These are phyloP conservation scores for Austroboletus novae-zelandiae DNA, from an alignment of 1,284 basidiomycete genomes.

Conservation along the genomic window DNA sequence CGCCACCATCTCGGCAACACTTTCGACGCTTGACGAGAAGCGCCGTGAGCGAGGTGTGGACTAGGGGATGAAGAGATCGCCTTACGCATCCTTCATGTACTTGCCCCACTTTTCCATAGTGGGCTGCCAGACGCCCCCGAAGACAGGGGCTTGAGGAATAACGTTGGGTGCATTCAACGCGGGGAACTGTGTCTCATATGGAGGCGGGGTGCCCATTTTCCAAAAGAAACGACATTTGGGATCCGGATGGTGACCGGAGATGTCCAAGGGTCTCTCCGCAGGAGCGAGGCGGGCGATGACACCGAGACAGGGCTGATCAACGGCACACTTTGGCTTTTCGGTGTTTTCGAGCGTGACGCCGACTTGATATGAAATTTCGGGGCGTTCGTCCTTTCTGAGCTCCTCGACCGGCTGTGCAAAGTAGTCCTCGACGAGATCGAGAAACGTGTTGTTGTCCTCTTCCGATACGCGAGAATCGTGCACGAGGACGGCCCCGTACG, in stretches of 20 bases:
- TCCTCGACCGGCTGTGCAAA: constrained; percentile 68
- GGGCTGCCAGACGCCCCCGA: constrained; percentile 25
- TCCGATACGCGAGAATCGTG: constrained; percentile 82
- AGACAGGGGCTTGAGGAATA: constrained; percentile 51
- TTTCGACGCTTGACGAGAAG: constrained; percentile 58
- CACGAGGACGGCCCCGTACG: constrained; percentile 79
- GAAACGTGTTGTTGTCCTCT: constrained; percentile 73
- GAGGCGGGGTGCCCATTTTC: constrained; percentile 76
- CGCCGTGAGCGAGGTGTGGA: background rate
- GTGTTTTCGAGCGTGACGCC: constrained; percentile 92
- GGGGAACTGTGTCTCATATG: constrained; percentile 76
- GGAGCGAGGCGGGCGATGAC: constrained; percentile 73
- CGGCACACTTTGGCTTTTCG: constrained; percentile 86
- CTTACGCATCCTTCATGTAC: constrained; percentile 83
- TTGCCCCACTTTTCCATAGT: constrained; percentile 82
- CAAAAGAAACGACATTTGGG: constrained; percentile 94
- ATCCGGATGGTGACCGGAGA: constrained; percentile 74
- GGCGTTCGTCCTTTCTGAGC: constrained; percentile 74
- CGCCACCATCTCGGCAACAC: constrained; percentile 80
- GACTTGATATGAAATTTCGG: constrained; percentile 76
- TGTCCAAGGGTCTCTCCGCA: constrained; percentile 79
- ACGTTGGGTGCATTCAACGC: constrained; percentile 78
- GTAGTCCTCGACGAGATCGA: constrained; percentile 85
- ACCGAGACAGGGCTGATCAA: constrained; percentile 69
- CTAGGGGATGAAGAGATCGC: constrained; percentile 8